Evolutionary conservation across 1,139 yeast genomes (phyloP).

Genomic region (Yamadazyma buinensis): DNA sequence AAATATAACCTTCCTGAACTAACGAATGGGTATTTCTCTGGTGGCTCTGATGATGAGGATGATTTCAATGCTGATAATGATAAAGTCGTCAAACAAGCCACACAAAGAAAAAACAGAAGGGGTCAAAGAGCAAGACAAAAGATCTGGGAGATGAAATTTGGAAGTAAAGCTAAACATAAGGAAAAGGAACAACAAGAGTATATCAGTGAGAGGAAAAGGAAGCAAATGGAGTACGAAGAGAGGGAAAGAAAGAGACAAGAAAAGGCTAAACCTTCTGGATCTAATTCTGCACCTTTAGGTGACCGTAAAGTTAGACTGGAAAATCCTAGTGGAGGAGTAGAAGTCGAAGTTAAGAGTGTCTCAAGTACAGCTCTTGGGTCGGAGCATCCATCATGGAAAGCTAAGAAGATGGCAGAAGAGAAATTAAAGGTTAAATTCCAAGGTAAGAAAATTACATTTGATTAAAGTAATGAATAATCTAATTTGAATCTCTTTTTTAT

Average conservation of each 20-base stretch:
- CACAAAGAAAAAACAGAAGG: conserved; percentile 77
- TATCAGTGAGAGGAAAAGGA: conserved; percentile 52
- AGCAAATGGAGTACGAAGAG: conserved; percentile 66
- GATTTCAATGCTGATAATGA: conserved; percentile 53
- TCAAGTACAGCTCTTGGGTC: conserved; percentile 2
- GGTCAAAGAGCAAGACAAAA: conserved; percentile 97
- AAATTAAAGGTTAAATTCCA: conserved; percentile 61
- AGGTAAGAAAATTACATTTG: conserved; percentile 84
- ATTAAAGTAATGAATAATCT: conserved; percentile 20
- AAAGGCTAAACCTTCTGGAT: conserved; percentile 42
- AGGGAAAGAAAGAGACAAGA: conserved; percentile 65
- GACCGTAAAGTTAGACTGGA: conserved; percentile 19
- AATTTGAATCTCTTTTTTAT: conserved; percentile 24
- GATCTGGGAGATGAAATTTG: conserved; percentile 92
- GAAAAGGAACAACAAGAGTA: conserved; percentile 55
- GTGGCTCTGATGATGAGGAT: conserved; percentile 63
- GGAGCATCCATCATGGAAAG: conserved; percentile 94
- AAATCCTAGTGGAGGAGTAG: background rate
- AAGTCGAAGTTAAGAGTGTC: background rate
- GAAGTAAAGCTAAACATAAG: conserved; percentile 79
- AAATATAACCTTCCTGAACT: conserved; percentile 58
- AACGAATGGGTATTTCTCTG: conserved; percentile 77
- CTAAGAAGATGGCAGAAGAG: conserved; percentile 70
- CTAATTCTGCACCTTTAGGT: conserved; percentile 40
- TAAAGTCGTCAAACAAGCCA: conserved; percentile 52